Percentiles rank a stretch among this genome's conserved stretches.
Conservation (phyloP, 352 stramenopile species). For the Globisporangium recalcitrans region DNA sequence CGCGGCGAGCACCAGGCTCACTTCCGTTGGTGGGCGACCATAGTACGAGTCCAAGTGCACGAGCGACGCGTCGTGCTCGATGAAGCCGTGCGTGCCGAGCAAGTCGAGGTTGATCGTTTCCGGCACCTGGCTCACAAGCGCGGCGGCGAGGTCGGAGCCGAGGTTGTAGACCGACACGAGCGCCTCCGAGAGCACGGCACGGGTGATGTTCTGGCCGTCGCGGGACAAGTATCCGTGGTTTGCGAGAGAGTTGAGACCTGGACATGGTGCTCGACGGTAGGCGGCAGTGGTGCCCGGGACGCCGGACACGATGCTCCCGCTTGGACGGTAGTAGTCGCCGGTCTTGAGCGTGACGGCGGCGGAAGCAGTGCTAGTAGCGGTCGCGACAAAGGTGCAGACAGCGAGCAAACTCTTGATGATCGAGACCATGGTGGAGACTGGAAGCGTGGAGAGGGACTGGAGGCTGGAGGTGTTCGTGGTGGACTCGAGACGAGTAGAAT, state of each 20-base stretch:
- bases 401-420: constrained; percentile 17
- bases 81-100: constrained; percentile 33
- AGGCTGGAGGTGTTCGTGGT: no score
- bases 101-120: constrained; percentile 13
- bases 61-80: constrained; percentile 45
- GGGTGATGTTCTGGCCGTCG: constrained; percentile 36
- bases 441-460: no score
- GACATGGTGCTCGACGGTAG: constrained; percentile 35
- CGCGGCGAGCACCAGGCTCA: constrained; percentile 27
- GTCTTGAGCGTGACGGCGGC: constrained; percentile 4
- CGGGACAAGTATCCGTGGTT: constrained; percentile 31
- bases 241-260: constrained; percentile 35
- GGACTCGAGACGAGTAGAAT: not conserved
- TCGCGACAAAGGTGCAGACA: constrained; percentile 3
- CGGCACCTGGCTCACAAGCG: constrained; percentile 12
- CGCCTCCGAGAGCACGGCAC: constrained; percentile 10
- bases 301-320: constrained; percentile 21
- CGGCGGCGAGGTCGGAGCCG: constrained; percentile 1
- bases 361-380: constrained; percentile 5
- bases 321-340: constrained; percentile 30
- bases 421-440: not conserved
- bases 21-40: constrained; percentile 23
- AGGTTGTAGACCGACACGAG: constrained; percentile 21
- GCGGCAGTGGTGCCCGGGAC: constrained; percentile 23
- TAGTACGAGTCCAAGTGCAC: constrained; percentile 46